Evolutionary conservation across 2,329 filamentous ascomycete genomes (phyloP).

Genomic region (Tolypocladium album): DNA sequence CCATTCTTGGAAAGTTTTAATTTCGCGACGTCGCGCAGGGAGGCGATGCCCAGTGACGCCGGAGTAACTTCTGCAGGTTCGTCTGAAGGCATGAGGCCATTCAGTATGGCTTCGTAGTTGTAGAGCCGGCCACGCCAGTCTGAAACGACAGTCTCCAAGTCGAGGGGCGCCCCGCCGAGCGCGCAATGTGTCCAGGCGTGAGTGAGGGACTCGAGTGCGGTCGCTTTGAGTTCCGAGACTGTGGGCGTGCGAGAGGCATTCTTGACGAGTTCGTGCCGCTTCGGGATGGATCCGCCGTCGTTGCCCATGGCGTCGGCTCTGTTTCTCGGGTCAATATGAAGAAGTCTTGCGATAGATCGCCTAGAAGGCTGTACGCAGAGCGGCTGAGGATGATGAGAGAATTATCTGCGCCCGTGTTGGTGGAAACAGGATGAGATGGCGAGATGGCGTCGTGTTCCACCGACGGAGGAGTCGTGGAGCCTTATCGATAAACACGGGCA

Average conservation of each 20-base stretch:
- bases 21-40: conserved; percentile 77
- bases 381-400: background rate
- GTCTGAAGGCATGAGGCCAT: conserved; percentile 45
- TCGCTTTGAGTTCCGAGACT: conserved; percentile 78
- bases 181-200: conserved; percentile 85
- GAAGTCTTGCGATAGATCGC: background rate
- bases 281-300: conserved; percentile 94
- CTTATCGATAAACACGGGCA: background rate
- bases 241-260: conserved; percentile 77
- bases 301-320: conserved; percentile 68
- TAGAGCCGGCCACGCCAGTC: conserved; percentile 79
- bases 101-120: conserved; percentile 85
- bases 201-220: conserved; percentile 70
- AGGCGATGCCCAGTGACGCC: conserved; percentile 53
- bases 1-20: conserved; percentile 52
- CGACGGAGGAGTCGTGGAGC: background rate
- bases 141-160: conserved; percentile 63
- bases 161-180: conserved; percentile 67
- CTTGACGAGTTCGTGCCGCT: conserved; percentile 90
- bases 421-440: background rate
- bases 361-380: background rate
- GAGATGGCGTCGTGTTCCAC: background rate
- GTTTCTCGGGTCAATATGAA: background rate
- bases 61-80: conserved; percentile 41
- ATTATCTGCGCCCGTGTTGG: background rate